phyloP scores from a whole-genome alignment of 768 basidiomycete genomes.

The Russula brevipes region DNA sequence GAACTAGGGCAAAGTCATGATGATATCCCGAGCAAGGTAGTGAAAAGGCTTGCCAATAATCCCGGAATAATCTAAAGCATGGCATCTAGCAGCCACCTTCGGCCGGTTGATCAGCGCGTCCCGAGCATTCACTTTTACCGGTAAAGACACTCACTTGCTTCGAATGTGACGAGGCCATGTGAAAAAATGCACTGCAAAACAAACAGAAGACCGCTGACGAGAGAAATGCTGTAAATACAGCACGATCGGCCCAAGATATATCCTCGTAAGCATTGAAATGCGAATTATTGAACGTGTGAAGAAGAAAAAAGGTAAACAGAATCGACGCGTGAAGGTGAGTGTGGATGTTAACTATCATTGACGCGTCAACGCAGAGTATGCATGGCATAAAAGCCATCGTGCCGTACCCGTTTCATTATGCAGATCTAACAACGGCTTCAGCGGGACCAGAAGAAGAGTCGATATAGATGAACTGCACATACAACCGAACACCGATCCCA shows the following conservation, averaged over 20 bases:
- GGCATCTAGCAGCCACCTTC: slow-evolving; percentile 56
- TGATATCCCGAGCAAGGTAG: slow-evolving; percentile 12
- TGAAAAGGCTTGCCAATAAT: slow-evolving; percentile 50
- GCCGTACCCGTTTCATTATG: slow-evolving; percentile 71
- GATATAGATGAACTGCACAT: slow-evolving; percentile 30
- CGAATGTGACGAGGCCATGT: slow-evolving; percentile 71
- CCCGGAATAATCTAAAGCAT: slow-evolving; percentile 72
- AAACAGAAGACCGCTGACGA: slow-evolving; percentile 70
- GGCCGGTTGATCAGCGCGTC: neutral
- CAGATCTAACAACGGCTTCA: slow-evolving; percentile 43
- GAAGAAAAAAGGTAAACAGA: slow-evolving; percentile 53
- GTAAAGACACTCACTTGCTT: slow-evolving; percentile 42
- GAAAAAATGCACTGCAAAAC: slow-evolving; percentile 63
- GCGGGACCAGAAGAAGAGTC: slow-evolving; percentile 10
- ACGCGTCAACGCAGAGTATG: slow-evolving; percentile 20
- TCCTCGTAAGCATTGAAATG: slow-evolving; percentile 49
- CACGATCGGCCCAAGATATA: slow-evolving; percentile 56
- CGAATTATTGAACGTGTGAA: slow-evolving; percentile 47
- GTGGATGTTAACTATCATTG: slow-evolving; percentile 71
- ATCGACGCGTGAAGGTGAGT: slow-evolving; percentile 69
- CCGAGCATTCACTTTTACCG: neutral
- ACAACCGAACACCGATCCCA: slow-evolving; percentile 64
- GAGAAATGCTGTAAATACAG: slow-evolving; percentile 61
- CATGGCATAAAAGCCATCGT: neutral
- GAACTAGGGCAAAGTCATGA: slow-evolving; percentile 34